phyloP scores from a whole-genome alignment of 2,329 filamentous ascomycete genomes.

The Clonostachys rosea region DNA sequence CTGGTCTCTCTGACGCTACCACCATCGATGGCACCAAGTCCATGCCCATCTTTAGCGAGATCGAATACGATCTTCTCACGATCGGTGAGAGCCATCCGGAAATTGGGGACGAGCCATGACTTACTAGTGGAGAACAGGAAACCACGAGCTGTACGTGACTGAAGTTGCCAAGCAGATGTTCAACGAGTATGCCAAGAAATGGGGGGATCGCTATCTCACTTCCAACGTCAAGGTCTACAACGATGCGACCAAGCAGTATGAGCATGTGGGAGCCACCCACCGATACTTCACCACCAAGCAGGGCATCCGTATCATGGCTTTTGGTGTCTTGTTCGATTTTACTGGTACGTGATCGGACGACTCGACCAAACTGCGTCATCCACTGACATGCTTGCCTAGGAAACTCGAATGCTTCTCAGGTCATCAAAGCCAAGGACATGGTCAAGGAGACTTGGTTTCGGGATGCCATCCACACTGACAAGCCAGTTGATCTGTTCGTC shows the following conservation, averaged over 20 bases:
- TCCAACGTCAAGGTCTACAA: conserved; percentile 39
- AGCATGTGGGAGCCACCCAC: conserved; percentile 36
- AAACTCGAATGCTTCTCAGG: conserved; percentile 57
- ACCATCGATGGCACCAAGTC: conserved; percentile 49
- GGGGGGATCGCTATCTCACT: conserved; percentile 37
- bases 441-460: conserved; percentile 56
- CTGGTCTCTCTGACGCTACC: conserved; percentile 57
- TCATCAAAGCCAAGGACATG: conserved; percentile 47
- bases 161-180: conserved; percentile 59
- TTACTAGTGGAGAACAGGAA: conserved; percentile 23
- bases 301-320: conserved; percentile 36
- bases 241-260: conserved; percentile 25
- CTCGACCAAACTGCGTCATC: not conserved
- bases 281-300: conserved; percentile 36
- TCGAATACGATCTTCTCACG: conserved; percentile 35
- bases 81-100: conserved; percentile 20
- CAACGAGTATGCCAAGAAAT: conserved; percentile 52
- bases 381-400: conserved; percentile 21
- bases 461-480: conserved; percentile 43
- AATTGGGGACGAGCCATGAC: too few relatives aligned
- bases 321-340: conserved; percentile 38
- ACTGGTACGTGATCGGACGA: conserved; percentile 38
- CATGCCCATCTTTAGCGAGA: conserved; percentile 36
- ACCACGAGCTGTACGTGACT: conserved; percentile 62
- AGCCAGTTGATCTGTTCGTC: conserved; percentile 60